Evolutionary conservation across 208 protist species (phyloP).

Genomic region (Crithidia thermophila): DNA sequence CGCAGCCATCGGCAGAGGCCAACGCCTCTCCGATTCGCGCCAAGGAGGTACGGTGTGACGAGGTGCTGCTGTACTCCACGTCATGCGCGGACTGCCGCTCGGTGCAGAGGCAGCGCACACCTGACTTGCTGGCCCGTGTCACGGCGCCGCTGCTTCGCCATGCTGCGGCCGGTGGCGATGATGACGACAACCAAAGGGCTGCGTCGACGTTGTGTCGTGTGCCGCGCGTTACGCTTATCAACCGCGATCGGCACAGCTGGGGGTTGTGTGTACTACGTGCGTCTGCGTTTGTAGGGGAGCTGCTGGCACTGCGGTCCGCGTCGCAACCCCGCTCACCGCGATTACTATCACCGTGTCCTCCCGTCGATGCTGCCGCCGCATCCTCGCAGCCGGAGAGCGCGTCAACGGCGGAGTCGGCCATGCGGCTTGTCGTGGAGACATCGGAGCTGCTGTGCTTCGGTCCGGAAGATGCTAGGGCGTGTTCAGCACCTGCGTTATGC

Average conservation of each 20-base stretch:
- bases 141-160: slow-evolving; percentile 1
- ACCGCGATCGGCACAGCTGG: slow-evolving; percentile 25
- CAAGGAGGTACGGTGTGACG: neutral
- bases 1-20: neutral
- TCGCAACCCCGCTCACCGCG: neutral
- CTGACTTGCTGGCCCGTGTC: slow-evolving; percentile 4
- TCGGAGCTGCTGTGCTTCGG: no score
- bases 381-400: no score
- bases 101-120: neutral
- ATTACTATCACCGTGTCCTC: no score
- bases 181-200: neutral
- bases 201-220: neutral
- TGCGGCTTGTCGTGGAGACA: no score
- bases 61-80: neutral
- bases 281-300: neutral
- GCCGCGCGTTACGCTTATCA: slow-evolving; percentile 2
- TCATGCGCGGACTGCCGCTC: neutral
- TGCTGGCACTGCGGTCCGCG: neutral
- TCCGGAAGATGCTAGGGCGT: no score
- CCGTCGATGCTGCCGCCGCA: no score
- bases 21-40: no score
- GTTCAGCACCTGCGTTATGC: no score
- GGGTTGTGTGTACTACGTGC: slow-evolving; percentile 6
- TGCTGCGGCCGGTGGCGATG: neutral
- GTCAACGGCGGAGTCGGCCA: no score